phyloP scores from a whole-genome alignment of 345 rosid genomes.

The Camelina sativa region DNA sequence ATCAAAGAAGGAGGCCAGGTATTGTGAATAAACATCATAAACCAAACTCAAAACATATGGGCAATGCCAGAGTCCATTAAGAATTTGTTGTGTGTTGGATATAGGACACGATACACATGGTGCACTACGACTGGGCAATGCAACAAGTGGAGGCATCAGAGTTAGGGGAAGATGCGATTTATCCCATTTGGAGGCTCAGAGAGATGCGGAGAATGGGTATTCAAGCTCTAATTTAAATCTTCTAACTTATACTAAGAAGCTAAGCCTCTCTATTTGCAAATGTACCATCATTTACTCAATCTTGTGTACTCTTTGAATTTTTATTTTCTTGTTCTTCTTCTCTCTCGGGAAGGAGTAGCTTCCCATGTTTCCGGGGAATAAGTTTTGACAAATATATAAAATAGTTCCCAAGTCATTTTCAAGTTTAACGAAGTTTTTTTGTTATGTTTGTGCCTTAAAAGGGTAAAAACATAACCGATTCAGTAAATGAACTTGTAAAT shows the following conservation, averaged over 20 bases:
- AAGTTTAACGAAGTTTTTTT: not conserved
- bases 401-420: not conserved
- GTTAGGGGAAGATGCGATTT: slow-evolving; percentile 79
- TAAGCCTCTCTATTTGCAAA: slow-evolving; percentile 21
- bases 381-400: slow-evolving; percentile 37
- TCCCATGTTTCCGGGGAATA: slow-evolving; percentile 20
- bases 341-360: slow-evolving; percentile 17
- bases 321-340: not conserved
- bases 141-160: slow-evolving; percentile 87
- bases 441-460: not conserved
- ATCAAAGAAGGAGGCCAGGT: slow-evolving; percentile 93
- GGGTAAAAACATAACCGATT: too few relatives aligned
- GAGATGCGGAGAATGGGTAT: slow-evolving; percentile 76
- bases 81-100: slow-evolving; percentile 16
- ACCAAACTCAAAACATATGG: not conserved
- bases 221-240: slow-evolving; percentile 62
- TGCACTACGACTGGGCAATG: slow-evolving; percentile 93
- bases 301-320: not conserved
- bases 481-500: too few relatives aligned
- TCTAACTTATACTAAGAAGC: not conserved
- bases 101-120: slow-evolving; percentile 86
- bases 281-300: slow-evolving; percentile 19
- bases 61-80: not conserved
- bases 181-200: slow-evolving; percentile 90
- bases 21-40: not conserved